Evolutionary conservation across 83 land plant species (phyloP), one percentile per base, ranked within the genome.

Genomic region (Picea abies): DNA sequence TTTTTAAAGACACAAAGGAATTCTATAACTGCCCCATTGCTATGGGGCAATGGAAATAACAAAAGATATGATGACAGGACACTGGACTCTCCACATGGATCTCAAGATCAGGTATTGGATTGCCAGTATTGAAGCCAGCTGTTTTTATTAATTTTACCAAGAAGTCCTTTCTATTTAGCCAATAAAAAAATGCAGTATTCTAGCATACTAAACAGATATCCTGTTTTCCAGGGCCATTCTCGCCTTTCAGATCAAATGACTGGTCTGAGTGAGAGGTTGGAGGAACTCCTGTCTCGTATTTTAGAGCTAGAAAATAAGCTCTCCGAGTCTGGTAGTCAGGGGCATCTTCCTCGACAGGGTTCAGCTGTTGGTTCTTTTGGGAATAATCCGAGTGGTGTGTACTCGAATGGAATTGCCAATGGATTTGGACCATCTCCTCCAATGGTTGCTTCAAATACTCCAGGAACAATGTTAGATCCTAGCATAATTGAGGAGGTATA

Each of bases 351-450:
- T 15, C 84, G 26, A 25, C 64, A 65, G 8, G 66, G 62, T 82
- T 56, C 72, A 29, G 26, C 49, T 61, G 84, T 44, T 20, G 84
- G 84, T 47, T 83, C 84, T 29, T 83, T 80, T 79, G 84, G 84
- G 52, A 83, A 60, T 44, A 83, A 58, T 83, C 69, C 60, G 16
- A 29, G 23, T 63, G 56, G 16, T 4, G 17, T 80, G 0, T 12
- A 58, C 22, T 60, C 23, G 16, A 83, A 80, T 79, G 84, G 83
- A 6, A 83, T 81, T 79, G n/a, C 20, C 19, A 58, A 78, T 76
- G 81, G 58, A 5, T 32, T 75, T 16, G 35, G 56, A 62, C n/a
- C 76, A 32, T 49, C 60, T 80, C 75, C 75, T 73, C 56, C 77
- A 73, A 9, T 71, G 12, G 16, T 10, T 5, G 20, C 22, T 73